Evolutionary conservation across 257 asterid genomes (phyloP), one percentile per base, ranked within the genome.

Genomic region (Plantago ovata): DNA sequence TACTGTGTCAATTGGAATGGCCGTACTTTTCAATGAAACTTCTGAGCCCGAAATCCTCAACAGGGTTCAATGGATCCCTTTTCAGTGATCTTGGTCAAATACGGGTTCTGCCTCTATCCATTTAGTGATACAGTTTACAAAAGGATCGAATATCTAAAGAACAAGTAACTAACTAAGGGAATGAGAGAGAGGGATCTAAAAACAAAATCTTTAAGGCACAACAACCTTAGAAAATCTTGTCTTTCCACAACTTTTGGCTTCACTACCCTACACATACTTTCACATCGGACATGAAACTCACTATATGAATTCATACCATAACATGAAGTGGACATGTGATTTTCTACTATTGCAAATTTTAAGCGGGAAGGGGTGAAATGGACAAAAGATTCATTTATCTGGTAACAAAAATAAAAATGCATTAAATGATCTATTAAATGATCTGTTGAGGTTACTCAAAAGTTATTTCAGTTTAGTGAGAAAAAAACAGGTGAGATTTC

Each of bases 1-100:
- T 94, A 12, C 92, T 72, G 1, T 85, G 93, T 93, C 95, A 87
- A 18, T 87, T 87, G 38, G 9, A n/a, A 53, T 87, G 95, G 4
- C 95, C 95, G 38, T 84, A 58, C 9, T 58, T 70, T 11, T 62
- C 70, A 64, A 87, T 71, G 68, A 79, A 87, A 56, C 65, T 22
- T 10, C 66, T 49, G 9, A 87, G 96, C 66, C 53, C 67, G 16
- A 49, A 68, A 23, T 87, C 96, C 61, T 87, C 96, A 0, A 71
- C 83, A 1, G 69, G 67, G 78, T 86, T 87, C 96, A 94, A 87
- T 9, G 93, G 79, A 4, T 95, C 95, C 22, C 47, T 77, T 78
- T 53, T 82, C 89, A 65, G 75, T 73, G 58, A 65, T 75, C 74
- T 78, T 87, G 43, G 82, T 92, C 8, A n/a, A n/a, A n/a, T 89